Conservation (phyloP, 1,139 yeast species). For the Debaryomycetaceae sp. region DNA sequence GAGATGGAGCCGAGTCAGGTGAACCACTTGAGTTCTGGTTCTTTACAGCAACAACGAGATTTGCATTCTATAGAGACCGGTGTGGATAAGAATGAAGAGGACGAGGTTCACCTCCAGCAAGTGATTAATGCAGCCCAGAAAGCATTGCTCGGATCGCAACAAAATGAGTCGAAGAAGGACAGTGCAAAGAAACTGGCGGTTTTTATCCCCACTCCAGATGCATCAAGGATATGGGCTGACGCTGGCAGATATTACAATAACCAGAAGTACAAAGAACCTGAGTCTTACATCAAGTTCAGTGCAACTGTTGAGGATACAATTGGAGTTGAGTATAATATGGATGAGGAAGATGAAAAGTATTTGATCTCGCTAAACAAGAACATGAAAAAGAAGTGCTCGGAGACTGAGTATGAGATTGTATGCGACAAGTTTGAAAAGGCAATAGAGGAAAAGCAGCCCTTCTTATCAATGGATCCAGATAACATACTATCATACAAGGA, state of each 20-base stretch:
- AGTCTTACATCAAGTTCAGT: constrained; percentile 78
- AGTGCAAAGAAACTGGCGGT: constrained; percentile 35
- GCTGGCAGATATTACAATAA: constrained; percentile 70
- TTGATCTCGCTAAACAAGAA: constrained; percentile 35
- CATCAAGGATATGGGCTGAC: constrained; percentile 78
- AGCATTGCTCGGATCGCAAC: constrained; percentile 43
- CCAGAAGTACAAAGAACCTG: constrained; percentile 62
- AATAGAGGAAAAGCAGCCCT: constrained; percentile 82
- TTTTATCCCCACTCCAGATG: constrained; percentile 97
- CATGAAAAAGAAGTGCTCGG: constrained; percentile 46
- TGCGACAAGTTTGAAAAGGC: constrained; percentile 72
- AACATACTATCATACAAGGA: constrained; percentile 72
- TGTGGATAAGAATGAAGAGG: constrained; percentile 96
- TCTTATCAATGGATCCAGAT: constrained; percentile 76
- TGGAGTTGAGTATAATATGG: constrained; percentile 86
- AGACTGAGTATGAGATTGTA: constrained; percentile 81
- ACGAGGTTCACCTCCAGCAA: constrained; percentile 91
- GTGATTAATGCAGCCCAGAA: constrained; percentile 77
- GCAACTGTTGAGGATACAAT: constrained; percentile 94
- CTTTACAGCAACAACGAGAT: constrained; percentile 74
- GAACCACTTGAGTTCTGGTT: constrained; percentile 33
- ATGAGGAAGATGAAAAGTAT: constrained; percentile 76
- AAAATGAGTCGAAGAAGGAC: constrained; percentile 20
- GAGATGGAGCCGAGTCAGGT: constrained; percentile 47
- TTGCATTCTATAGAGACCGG: constrained; percentile 92